phyloP scores from a whole-genome alignment of 1,284 basidiomycete species.

The Moesziomyces sp. region DNA sequence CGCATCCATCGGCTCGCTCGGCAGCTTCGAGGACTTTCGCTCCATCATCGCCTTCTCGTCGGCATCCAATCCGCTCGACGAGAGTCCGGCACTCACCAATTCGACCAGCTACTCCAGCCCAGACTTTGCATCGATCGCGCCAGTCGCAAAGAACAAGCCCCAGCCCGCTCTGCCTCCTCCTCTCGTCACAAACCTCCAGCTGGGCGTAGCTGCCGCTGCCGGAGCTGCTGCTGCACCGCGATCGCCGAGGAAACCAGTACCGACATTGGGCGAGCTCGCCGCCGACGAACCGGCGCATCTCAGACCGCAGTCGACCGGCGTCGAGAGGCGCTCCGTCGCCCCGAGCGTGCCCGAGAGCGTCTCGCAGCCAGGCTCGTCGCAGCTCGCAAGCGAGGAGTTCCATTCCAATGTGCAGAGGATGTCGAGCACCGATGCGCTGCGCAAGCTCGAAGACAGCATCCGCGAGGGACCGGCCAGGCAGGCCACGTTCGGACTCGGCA shows the following conservation, averaged over 20 bases:
- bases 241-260: neutral
- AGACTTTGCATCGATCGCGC: conserved; percentile 4
- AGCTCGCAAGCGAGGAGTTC: conserved; percentile 25
- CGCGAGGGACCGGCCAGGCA: neutral
- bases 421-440: conserved; percentile 7
- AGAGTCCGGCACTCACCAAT: conserved; percentile 26
- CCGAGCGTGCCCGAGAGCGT: conserved; percentile 35
- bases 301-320: neutral
- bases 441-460: conserved; percentile 14
- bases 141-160: conserved; percentile 9
- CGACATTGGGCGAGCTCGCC: neutral
- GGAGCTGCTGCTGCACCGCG: neutral
- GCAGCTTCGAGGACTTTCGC: conserved; percentile 44
- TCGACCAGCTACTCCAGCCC: conserved; percentile 34
- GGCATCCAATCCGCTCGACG: conserved; percentile 16
- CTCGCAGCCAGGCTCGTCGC: conserved; percentile 26
- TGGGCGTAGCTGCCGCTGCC: neutral
- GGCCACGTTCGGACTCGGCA: conserved; percentile 28
- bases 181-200: neutral
- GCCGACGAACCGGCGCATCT: conserved; percentile 3
- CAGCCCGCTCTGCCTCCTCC: conserved; percentile 19
- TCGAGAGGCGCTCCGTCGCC: conserved; percentile 16
- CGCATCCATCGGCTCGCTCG: conserved; percentile 21
- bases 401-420: conserved; percentile 1
- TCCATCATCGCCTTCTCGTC: conserved; percentile 31